Base-by-base conservation (phyloP, 108 stramenopile genomes). In the Cylindrotheca closterium region DNA sequence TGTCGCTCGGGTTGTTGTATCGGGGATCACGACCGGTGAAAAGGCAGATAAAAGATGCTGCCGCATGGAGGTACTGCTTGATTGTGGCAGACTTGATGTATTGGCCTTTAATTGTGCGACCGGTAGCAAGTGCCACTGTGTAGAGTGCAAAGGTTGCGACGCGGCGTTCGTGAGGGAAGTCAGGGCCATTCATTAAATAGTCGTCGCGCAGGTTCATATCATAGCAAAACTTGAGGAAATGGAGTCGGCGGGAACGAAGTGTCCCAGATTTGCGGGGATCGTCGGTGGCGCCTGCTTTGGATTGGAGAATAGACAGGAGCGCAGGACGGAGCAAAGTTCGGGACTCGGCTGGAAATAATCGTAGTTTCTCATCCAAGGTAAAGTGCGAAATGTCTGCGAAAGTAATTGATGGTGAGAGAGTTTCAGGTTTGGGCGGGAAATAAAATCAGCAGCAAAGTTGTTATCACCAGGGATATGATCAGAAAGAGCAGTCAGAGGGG, bases 181-280 rank as follows among this genome's bases (percentile, higher is more conserved):
- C 17, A 19, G n/a, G 19, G n/a, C n/a, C n/a, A n/a, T n/a, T n/a
- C 21, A 46, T 33, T 12, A 46, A 12, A 7, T 21, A 18, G n/a
- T 22, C 17, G 42, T 60, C 42, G 19, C 21, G 7, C 25, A 42
- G 12, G 23, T 24, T 22, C 22, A 21, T 12, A 22, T 7, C 5
- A 7, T 21, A 15, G 18, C 33, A 46, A 19, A 42, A 60, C 21
- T 15, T 23, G 59, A 60, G 21, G 30, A 23, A 60, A 24, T 60
- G 59, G 42, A 42, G 42, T 60, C 59, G 34, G 7, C 33, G 33
- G 59, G 59, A 21, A 60, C 42, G 18, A 60, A 46, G 4, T 22
- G 33, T 46, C 59, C 59, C 19, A 27, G 10, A 18, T 12, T 46
- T 23, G 21, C 7, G n/a, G 59, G 59, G 12, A 27, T 18, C n/a